Percentiles rank a stretch among this genome's conserved stretches.
These are phyloP conservation scores for Metarhizium album DNA, from an alignment of 2,329 filamentous ascomycete species.

Conservation along the genomic window DNA sequence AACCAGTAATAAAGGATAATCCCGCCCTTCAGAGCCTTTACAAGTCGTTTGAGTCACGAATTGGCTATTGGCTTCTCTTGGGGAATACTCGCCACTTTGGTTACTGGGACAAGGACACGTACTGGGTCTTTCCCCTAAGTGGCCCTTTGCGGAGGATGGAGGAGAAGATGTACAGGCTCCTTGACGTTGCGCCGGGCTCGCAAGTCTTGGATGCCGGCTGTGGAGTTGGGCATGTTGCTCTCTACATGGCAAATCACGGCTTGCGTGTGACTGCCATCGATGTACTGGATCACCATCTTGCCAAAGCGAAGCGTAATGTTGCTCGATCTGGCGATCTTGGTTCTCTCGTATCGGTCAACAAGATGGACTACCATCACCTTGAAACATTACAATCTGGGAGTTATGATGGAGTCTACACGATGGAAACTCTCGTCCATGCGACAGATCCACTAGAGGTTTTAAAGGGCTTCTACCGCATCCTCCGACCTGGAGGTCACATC, in stretches of 20 bases:
- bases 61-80: conserved; percentile 31
- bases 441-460: conserved; percentile 33
- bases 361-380: conserved; percentile 42
- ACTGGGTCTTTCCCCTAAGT: conserved; percentile 37
- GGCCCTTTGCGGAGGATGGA: conserved; percentile 36
- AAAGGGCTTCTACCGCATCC: conserved; percentile 33
- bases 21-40: conserved; percentile 33
- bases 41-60: conserved; percentile 31
- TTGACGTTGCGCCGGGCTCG: conserved; percentile 27
- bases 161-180: conserved; percentile 29
- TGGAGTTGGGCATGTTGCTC: conserved; percentile 38
- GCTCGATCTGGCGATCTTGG: conserved; percentile 19
- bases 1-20: conserved; percentile 25
- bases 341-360: conserved; percentile 25
- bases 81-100: conserved; percentile 40
- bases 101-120: conserved; percentile 32
- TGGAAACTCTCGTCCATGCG: conserved; percentile 46
- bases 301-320: conserved; percentile 31
- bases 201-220: conserved; percentile 41
- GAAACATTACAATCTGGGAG: conserved; percentile 24
- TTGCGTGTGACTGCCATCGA: conserved; percentile 36
- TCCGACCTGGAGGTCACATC: conserved; percentile 35
- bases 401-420: conserved; percentile 42
- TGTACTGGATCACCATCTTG: conserved; percentile 35
- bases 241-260: conserved; percentile 32